Base-by-base conservation (phyloP, 1,284 basidiomycete species). In the Sparassis latifolia region DNA sequence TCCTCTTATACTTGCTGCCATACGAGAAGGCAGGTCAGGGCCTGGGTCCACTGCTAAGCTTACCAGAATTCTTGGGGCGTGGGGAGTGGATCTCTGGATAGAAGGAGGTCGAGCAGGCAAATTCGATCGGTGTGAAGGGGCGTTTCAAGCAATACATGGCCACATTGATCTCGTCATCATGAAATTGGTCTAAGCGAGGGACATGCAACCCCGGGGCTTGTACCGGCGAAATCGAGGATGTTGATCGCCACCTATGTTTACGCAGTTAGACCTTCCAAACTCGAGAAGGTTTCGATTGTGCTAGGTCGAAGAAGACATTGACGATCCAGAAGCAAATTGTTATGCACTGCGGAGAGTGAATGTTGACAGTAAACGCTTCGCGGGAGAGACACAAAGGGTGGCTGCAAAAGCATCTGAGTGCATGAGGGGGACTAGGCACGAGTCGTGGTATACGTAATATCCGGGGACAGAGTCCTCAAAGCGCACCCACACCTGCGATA, bases 311-410 rank as follows among this genome's bases (percentile, higher is more conserved):
- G 47, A 7, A 49, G 47, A 44, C 32, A 49, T 44, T 10, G 9
- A n/a, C 6, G 33, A 39, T 40, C 42, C 42, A 49, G 42, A 49
- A 33, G 35, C 33, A 42, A 42, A 28, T 9, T 9, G 20, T 20
- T 20, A 20, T 32, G 44, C 27, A 27, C 20, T 20, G 10, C 42
- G 33, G 5, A 37, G 10, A 37, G 20, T 20, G 42, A 49, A 44
- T 33, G 10, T 43, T 33, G 32, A 31, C 31, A 33, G 33, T 31
- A 30, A 20, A 33, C 41, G 51, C 32, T 52, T 52, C 51, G 51
- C 51, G 51, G 51, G 51, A 52, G 51, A 49, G 47, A 52, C 44
- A 52, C 40, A 39, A 48, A 51, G 40, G 43, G 35, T 27, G 20
- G 33, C 30, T 20, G 50, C 45, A 29, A 51, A 12, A 32, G 27